Evolutionary conservation across 2,329 filamentous ascomycete genomes (phyloP).

Genomic region (Hirsutella thompsonii): DNA sequence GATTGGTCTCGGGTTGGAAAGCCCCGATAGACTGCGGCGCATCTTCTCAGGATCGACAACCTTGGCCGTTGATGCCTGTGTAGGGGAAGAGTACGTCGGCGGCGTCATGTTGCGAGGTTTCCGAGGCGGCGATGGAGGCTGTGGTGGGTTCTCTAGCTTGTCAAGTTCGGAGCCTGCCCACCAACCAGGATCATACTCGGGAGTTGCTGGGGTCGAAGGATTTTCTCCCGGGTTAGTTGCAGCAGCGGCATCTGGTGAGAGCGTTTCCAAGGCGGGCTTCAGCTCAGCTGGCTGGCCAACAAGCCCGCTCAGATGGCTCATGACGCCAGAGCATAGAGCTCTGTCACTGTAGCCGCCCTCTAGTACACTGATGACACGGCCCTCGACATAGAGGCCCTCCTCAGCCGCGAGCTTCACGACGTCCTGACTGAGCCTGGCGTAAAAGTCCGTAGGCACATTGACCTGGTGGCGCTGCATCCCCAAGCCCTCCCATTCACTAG

Average conservation of each 20-base stretch:
- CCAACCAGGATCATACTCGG: conserved; percentile 55
- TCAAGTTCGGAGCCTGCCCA: conserved; percentile 56
- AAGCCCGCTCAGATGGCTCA: conserved; percentile 82
- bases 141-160: conserved; percentile 50
- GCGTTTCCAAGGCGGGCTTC: conserved; percentile 14
- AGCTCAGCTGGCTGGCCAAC: conserved; percentile 35
- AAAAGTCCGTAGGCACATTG: conserved; percentile 94
- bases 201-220: conserved; percentile 6
- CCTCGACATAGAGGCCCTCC: conserved; percentile 63
- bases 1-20: conserved; percentile 16
- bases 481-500: conserved; percentile 82
- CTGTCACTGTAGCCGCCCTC: conserved; percentile 95
- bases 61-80: conserved; percentile 75
- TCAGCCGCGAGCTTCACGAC: conserved; percentile 73
- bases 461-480: conserved; percentile 95
- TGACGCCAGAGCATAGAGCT: conserved; percentile 73
- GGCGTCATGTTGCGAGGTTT: conserved; percentile 42
- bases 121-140: conserved; percentile 32
- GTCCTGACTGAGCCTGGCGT: conserved; percentile 79
- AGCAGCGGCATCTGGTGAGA: conserved; percentile 46
- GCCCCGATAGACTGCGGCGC: conserved; percentile 47
- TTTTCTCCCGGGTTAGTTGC: conserved; percentile 9
- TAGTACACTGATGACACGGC: conserved; percentile 80
- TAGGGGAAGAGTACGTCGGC: conserved; percentile 76
- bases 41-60: conserved; percentile 56